Conservation (phyloP, 768 basidiomycete species). For the Coprinopsis marcescibilis region DNA sequence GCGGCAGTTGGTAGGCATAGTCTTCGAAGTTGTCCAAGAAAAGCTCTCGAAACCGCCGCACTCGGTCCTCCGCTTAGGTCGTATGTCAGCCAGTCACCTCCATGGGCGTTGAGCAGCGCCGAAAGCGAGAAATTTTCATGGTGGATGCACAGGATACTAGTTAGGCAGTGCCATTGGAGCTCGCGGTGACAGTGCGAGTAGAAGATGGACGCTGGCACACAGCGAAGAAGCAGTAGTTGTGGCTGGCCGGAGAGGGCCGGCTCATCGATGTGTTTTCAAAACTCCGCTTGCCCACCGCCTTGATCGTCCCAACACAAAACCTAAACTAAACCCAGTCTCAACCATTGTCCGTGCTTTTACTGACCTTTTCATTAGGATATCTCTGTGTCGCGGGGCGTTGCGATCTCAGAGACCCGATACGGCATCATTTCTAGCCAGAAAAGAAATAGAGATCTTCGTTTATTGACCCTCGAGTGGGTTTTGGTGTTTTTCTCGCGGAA, state of each 20-base stretch:
- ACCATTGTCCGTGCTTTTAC: background rate
- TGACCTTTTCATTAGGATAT: background rate
- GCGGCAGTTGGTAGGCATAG: no score
- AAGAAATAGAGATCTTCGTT: constrained; percentile 76
- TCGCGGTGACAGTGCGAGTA: background rate
- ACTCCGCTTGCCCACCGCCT: background rate
- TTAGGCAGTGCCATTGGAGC: no score
- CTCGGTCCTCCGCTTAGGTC: no score
- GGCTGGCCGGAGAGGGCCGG: background rate
- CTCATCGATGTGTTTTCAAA: constrained; percentile 3
- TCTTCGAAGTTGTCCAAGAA: no score
- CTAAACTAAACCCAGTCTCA: background rate
- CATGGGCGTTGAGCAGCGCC: no score
- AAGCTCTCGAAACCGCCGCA: no score
- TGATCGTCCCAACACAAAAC: background rate
- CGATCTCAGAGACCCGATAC: constrained; percentile 11
- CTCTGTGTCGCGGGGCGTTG: constrained; percentile 11
- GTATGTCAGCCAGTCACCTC: no score
- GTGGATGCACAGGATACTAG: no score
- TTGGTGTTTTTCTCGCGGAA: constrained; percentile 10
- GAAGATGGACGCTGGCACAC: background rate
- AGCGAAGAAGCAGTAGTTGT: background rate
- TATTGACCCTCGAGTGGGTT: constrained; percentile 72
- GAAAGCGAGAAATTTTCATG: no score
- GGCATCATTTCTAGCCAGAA: constrained; percentile 71